Conservation (phyloP, 352 stramenopile genomes). For the Globisporangium irregulare region DNA sequence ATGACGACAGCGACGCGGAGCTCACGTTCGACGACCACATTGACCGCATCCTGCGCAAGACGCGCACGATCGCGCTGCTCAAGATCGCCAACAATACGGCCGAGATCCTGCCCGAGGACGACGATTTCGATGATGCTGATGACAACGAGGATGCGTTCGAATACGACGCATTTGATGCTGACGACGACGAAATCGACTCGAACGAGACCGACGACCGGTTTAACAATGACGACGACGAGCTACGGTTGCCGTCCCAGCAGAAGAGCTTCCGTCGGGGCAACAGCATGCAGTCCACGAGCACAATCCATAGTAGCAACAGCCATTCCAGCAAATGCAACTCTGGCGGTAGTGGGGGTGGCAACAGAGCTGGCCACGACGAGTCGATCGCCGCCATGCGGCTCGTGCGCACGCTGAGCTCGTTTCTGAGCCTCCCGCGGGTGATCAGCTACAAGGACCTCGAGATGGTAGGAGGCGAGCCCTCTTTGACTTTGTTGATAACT, state of each 20-base stretch:
- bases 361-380: conserved; percentile 18
- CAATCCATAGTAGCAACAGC: background rate
- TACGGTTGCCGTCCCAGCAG: conserved; percentile 9
- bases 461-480: conserved; percentile 25
- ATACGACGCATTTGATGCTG: conserved; percentile 1
- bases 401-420: conserved; percentile 59
- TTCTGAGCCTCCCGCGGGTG: conserved; percentile 61
- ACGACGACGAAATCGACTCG: conserved; percentile 11
- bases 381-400: conserved; percentile 43
- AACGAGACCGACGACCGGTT: conserved; percentile 17
- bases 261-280: conserved; percentile 32
- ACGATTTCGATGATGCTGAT: conserved; percentile 38
- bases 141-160: conserved; percentile 20
- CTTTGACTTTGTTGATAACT: no score
- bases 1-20: conserved; percentile 7
- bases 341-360: conserved; percentile 8
- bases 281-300: conserved; percentile 23
- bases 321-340: conserved; percentile 2
- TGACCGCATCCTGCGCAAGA: conserved; percentile 59
- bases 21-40: conserved; percentile 70
- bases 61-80: conserved; percentile 60
- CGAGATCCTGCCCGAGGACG: conserved; percentile 38
- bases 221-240: background rate
- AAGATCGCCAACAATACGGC: conserved; percentile 79
- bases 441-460: conserved; percentile 76